Base-by-base conservation (phyloP, 345 rosid species). In the Aethionema arabicum region DNA sequence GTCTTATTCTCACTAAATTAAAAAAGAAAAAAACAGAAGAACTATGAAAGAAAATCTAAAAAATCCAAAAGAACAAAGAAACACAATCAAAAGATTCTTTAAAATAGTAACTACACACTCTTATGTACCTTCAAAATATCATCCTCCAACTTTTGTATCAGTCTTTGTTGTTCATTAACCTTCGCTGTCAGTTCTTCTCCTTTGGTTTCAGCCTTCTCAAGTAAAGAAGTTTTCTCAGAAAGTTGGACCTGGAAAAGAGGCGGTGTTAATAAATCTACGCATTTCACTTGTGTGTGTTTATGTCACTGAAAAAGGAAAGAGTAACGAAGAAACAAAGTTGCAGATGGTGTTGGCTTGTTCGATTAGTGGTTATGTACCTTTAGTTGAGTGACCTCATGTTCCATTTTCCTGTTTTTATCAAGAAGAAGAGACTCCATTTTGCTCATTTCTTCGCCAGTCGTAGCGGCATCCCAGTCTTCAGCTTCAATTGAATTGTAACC, bases 401-500 rank as follows among this genome's bases (percentile, higher is more conserved):
- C 99, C 96, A 93, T 86, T 78, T 82, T 93, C 65, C 85, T 78
- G 74, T 90, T 93, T 82, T 93, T 93, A 74, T 93, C 99, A 54
- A 93, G 99, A 70, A 93, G 96, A 73, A 93, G 97, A 54, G 86
- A 87, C 74, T 93, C 99, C 99, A 93, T 85, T 79, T 83, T 87
- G 86, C 96, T 90, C 96, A 90, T 93, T 81, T 90, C 99, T 71
- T 90, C 92, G 60, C 90, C 90, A 37, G 77, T 72, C 49, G 99
- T 85, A 61, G 99, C 99, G 40, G 68, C 90, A 72, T 93, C 99
- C 99, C 97, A 93, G 73, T 93, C 96, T 78, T 93, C 99, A 67
- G 96, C 99, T 76, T 93, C 99, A 66, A 87, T 87, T 43, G 96
- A 90, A 80, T 90, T 93, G 79, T 93, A 93, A 55, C 95, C 97